phyloP scores from a whole-genome alignment of 257 asterid genomes.

The Przewalskia tangutica region DNA sequence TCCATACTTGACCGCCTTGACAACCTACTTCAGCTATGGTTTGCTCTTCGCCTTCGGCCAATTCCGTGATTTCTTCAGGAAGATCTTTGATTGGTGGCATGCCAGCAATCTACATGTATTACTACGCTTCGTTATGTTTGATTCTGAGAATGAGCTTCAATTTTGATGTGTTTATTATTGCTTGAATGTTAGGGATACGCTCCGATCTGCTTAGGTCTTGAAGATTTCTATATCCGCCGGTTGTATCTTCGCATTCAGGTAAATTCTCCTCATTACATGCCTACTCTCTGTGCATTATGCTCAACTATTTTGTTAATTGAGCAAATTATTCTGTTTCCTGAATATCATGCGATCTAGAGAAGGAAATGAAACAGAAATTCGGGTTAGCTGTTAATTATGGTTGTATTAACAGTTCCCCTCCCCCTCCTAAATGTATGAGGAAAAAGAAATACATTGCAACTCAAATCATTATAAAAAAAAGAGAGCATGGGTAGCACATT shows the following conservation, averaged over 20 bases:
- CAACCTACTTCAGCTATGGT: conserved; percentile 95
- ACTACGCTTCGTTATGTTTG: not conserved
- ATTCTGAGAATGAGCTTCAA: conserved; percentile 1
- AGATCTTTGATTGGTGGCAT: conserved; percentile 61
- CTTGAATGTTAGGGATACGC: conserved; percentile 70
- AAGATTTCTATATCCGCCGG: conserved; percentile 90
- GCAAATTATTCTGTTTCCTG: not conserved
- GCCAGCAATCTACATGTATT: conserved; percentile 64
- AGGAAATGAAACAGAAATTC: not conserved
- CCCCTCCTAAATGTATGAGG: not conserved
- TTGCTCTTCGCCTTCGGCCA: conserved; percentile 93
- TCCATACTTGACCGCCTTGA: conserved; percentile 83
- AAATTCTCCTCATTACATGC: not conserved
- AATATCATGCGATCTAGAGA: not conserved
- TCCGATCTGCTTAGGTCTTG: conserved; percentile 97
- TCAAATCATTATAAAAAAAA: no score
- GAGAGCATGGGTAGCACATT: not conserved
- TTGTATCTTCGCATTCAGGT: conserved; percentile 92
- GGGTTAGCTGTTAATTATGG: not conserved
- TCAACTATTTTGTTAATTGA: not conserved
- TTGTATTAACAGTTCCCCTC: no score
- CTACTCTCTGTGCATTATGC: not conserved
- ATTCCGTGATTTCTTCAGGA: conserved; percentile 81
- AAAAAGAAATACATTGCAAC: not conserved
- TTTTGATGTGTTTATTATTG: not conserved